Conservation (phyloP, 2,329 filamentous ascomycete genomes). For the Ceratocystis ficicola region DNA sequence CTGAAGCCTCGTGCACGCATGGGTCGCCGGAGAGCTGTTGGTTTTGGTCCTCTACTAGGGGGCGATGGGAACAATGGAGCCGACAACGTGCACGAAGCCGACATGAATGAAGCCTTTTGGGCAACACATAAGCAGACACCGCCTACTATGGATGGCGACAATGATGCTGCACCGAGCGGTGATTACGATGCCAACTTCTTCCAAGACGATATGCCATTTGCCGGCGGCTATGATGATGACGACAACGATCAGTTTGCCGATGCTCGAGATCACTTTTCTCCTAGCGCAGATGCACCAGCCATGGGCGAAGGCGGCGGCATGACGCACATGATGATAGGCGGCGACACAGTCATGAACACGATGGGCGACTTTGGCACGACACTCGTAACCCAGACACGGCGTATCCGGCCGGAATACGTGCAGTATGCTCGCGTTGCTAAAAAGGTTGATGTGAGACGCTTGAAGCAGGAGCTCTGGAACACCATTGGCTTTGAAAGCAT, state of each 20-base stretch:
- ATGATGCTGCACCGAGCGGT: slow-evolving; percentile 49
- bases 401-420: slow-evolving; percentile 55
- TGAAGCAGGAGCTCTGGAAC: slow-evolving; percentile 61
- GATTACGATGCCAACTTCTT: slow-evolving; percentile 98
- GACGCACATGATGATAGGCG: slow-evolving; percentile 40
- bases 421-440: slow-evolving; percentile 59
- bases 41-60: slow-evolving; percentile 20
- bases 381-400: slow-evolving; percentile 51
- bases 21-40: slow-evolving; percentile 44
- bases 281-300: slow-evolving; percentile 42
- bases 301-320: slow-evolving; percentile 37
- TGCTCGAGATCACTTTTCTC: slow-evolving; percentile 66
- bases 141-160: slow-evolving; percentile 36
- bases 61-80: slow-evolving; percentile 33
- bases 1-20: slow-evolving; percentile 86
- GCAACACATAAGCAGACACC: slow-evolving; percentile 54
- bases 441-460: slow-evolving; percentile 55
- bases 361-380: slow-evolving; percentile 51
- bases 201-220: slow-evolving; percentile 68
- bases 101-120: slow-evolving; percentile 96
- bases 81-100: slow-evolving; percentile 49
- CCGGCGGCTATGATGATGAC: slow-evolving; percentile 50
- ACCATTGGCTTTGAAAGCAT: slow-evolving; percentile 47
- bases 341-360: slow-evolving; percentile 37
- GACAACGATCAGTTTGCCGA: slow-evolving; percentile 67